phyloP scores from a whole-genome alignment of 306 rosid species.

The Dalbergia cultrata region DNA sequence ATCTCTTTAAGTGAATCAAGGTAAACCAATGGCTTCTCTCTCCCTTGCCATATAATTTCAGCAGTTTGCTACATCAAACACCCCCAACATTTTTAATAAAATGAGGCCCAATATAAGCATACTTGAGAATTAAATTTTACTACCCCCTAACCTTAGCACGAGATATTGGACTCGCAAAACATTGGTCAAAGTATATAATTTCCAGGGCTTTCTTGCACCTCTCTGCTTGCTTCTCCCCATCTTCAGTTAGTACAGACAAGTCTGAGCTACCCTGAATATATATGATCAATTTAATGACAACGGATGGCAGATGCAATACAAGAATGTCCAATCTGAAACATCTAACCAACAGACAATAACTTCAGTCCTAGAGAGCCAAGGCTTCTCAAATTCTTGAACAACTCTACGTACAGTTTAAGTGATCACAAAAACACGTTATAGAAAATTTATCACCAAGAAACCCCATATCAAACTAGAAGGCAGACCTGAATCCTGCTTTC shows the following conservation, averaged over 20 bases:
- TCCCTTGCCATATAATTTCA: constrained; percentile 76
- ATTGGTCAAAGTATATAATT: constrained; percentile 65
- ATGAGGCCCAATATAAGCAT: constrained; percentile 10
- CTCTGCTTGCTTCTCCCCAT: constrained; percentile 73
- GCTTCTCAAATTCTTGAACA: constrained; percentile 20
- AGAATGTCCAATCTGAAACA: background rate
- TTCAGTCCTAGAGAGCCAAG: background rate
- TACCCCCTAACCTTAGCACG: constrained; percentile 71
- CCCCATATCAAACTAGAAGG: constrained; percentile 23
- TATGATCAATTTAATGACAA: constrained; percentile 37
- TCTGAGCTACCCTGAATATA: constrained; percentile 69
- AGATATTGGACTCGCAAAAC: constrained; percentile 82
- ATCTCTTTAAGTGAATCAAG: constrained; percentile 76
- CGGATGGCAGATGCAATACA: background rate
- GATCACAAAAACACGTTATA: constrained; percentile 13
- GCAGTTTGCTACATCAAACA: constrained; percentile 75
- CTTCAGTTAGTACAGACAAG: constrained; percentile 70
- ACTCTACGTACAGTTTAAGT: background rate
- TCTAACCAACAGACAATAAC: background rate
- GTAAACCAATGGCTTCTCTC: constrained; percentile 66
- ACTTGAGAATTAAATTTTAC: constrained; percentile 23
- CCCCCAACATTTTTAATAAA: constrained; percentile 31
- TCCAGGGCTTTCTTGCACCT: constrained; percentile 68
- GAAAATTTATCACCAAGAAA: background rate
- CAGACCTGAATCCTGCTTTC: constrained; percentile 79